Conservation (phyloP, 2,329 filamentous ascomycete genomes). For the Hymenoscyphus repandus region DNA sequence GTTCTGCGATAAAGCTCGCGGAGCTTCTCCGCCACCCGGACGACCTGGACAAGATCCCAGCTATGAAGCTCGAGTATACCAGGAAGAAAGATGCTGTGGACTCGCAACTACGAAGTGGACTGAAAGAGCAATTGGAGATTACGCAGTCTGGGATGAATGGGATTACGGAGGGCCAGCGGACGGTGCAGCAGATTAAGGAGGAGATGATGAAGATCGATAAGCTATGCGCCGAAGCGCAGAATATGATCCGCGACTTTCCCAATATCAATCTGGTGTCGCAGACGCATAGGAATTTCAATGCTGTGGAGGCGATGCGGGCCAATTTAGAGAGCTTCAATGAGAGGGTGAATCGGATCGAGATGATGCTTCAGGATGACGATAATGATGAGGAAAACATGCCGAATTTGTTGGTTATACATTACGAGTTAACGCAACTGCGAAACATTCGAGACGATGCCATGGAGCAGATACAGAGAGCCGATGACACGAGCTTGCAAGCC, state of each 20-base stretch:
- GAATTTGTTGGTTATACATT: slow-evolving; percentile 84
- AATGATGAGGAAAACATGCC: slow-evolving; percentile 83
- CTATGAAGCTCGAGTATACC: slow-evolving; percentile 84
- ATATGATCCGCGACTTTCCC: slow-evolving; percentile 94
- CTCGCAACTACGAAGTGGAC: slow-evolving; percentile 78
- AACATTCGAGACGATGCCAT: slow-evolving; percentile 96
- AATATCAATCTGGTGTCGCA: slow-evolving; percentile 89
- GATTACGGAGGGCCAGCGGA: slow-evolving; percentile 84
- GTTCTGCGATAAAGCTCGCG: slow-evolving; percentile 59
- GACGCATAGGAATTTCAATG: slow-evolving; percentile 93
- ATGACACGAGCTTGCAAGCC: slow-evolving; percentile 67
- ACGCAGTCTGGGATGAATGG: slow-evolving; percentile 90
- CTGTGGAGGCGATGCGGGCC: slow-evolving; percentile 86
- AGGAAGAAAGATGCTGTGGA: slow-evolving; percentile 93
- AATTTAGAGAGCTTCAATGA: slow-evolving; percentile 85
- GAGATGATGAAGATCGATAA: slow-evolving; percentile 99
- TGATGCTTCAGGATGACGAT: slow-evolving; percentile 77
- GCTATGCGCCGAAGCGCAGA: slow-evolving; percentile 93
- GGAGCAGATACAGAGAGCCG: slow-evolving; percentile 82
- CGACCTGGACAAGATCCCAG: slow-evolving; percentile 91
- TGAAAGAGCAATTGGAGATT: slow-evolving; percentile 88
- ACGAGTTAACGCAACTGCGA: slow-evolving; percentile 82
- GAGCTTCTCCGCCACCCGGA: slow-evolving; percentile 93
- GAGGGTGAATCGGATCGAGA: slow-evolving; percentile 69
- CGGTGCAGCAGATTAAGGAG: slow-evolving; percentile 88